A percentile compares a stretch with the other conserved stretches of the same genome.
These are phyloP conservation scores for Penicillium freii DNA, from an alignment of 2,329 filamentous ascomycete species.

Conservation along the genomic window DNA sequence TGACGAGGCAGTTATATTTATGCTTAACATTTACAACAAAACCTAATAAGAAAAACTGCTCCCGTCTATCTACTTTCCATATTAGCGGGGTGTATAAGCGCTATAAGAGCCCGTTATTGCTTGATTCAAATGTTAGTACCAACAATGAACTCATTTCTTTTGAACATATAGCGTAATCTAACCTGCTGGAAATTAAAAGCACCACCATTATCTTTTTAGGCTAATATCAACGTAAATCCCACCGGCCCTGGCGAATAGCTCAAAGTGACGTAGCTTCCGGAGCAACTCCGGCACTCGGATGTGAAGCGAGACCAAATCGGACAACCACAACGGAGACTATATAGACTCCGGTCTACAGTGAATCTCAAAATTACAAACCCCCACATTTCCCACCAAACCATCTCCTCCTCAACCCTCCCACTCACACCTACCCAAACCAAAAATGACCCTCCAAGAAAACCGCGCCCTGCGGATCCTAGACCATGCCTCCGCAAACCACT, in stretches of 20 bases:
- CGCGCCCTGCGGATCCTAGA: conserved; percentile 58
- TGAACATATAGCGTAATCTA: not conserved
- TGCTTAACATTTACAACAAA: not conserved
- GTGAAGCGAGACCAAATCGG: not conserved
- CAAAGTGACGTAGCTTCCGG: conserved; percentile 5
- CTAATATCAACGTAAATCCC: not conserved
- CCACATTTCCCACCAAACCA: not conserved
- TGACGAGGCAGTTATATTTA: not conserved
- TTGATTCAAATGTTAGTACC: not conserved
- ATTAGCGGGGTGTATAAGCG: not conserved
- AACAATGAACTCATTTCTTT: not conserved
- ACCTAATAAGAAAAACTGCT: not conserved
- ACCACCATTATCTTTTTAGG: not conserved
- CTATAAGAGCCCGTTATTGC: not conserved
- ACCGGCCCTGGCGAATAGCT: not conserved
- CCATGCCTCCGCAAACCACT: conserved; percentile 54
- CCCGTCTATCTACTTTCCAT: not conserved
- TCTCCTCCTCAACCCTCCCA: not conserved
- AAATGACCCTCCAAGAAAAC: conserved; percentile 46
- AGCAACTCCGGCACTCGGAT: conserved; percentile 9
- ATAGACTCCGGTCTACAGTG: not conserved
- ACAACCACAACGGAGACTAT: not conserved
- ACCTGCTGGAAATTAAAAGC: not conserved
- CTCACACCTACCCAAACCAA: conserved; percentile 31
- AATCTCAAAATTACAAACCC: not conserved